Percentiles rank a stretch among this genome's conserved stretches.
These are phyloP conservation scores for Rhodocollybia butyracea DNA, from an alignment of 768 basidiomycete genomes.

Conservation along the genomic window DNA sequence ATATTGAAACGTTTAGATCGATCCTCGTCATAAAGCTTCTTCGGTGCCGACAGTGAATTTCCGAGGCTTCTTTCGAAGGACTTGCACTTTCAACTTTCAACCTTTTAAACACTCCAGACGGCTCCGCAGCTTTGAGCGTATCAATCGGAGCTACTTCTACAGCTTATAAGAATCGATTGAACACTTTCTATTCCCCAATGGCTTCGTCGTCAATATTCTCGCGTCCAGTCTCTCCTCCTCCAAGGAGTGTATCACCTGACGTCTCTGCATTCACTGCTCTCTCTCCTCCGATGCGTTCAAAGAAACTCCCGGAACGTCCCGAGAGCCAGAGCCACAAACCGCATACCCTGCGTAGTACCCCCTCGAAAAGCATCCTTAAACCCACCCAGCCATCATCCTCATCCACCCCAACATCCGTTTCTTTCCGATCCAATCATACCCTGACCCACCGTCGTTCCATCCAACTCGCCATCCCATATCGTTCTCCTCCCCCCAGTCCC, in stretches of 20 bases:
- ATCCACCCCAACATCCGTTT: neutral
- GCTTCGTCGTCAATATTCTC: neutral
- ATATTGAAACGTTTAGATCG: neutral
- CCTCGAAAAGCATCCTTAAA: conserved; percentile 1
- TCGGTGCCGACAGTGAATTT: neutral
- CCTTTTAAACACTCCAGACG: neutral
- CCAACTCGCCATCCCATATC: conserved; percentile 37
- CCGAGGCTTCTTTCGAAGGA: neutral
- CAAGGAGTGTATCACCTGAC: neutral
- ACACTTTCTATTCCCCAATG: neutral
- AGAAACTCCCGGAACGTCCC: neutral
- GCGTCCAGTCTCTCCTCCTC: conserved; percentile 3
- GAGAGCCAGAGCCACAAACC: neutral
- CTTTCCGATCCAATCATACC: conserved; percentile 9
- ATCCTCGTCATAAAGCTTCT: neutral
- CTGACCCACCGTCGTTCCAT: conserved; percentile 26
- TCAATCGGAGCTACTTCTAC: neutral
- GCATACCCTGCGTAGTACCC: neutral
- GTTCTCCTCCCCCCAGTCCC: conserved; percentile 50
- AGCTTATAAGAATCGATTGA: neutral
- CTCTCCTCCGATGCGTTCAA: neutral
- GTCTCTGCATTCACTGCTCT: neutral
- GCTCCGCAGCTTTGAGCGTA: neutral
- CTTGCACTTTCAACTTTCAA: neutral
- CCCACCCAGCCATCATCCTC: neutral